These are phyloP conservation scores for Calycina herbarum DNA, from an alignment of 2,329 filamentous ascomycete genomes.

Conservation along the genomic window DNA sequence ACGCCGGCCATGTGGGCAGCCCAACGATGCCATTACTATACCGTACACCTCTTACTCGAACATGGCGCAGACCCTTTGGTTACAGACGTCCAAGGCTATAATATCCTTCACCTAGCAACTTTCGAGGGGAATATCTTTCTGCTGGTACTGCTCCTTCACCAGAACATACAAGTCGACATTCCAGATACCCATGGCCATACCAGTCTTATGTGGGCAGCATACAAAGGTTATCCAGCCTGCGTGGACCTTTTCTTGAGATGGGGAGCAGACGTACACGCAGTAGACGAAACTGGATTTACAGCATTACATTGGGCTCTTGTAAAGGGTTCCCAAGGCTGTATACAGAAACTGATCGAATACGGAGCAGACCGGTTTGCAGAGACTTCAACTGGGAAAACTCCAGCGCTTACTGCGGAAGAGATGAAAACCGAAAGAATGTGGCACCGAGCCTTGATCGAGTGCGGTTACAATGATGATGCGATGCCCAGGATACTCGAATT, in stretches of 20 bases:
- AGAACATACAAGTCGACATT: slow-evolving; percentile 92
- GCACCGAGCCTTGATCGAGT: slow-evolving; percentile 79
- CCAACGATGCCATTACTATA: slow-evolving; percentile 94
- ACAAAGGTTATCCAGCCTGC: slow-evolving; percentile 91
- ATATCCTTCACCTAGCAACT: slow-evolving; percentile 93
- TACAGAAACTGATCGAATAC: slow-evolving; percentile 94
- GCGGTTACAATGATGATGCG: slow-evolving; percentile 78
- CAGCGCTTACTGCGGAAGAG: slow-evolving; percentile 79
- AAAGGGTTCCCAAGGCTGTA: slow-evolving; percentile 84
- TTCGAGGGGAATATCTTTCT: slow-evolving; percentile 95
- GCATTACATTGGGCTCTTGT: slow-evolving; percentile 96
- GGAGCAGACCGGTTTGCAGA: slow-evolving; percentile 90
- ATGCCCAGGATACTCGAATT: slow-evolving; percentile 69
- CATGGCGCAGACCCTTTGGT: slow-evolving; percentile 90
- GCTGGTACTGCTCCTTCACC: slow-evolving; percentile 85
- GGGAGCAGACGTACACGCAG: slow-evolving; percentile 90
- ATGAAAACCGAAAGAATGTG: slow-evolving; percentile 84
- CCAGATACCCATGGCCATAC: slow-evolving; percentile 89
- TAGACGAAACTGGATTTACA: slow-evolving; percentile 90
- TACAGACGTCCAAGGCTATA: slow-evolving; percentile 94
- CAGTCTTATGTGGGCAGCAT: slow-evolving; percentile 96
- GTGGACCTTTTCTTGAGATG: slow-evolving; percentile 91
- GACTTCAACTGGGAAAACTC: slow-evolving; percentile 88
- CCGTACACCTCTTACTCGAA: slow-evolving; percentile 87
- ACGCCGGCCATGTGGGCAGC: slow-evolving; percentile 97